Base-by-base conservation (phyloP, 352 stramenopile genomes). In the Thalassiosira sp. region DNA sequence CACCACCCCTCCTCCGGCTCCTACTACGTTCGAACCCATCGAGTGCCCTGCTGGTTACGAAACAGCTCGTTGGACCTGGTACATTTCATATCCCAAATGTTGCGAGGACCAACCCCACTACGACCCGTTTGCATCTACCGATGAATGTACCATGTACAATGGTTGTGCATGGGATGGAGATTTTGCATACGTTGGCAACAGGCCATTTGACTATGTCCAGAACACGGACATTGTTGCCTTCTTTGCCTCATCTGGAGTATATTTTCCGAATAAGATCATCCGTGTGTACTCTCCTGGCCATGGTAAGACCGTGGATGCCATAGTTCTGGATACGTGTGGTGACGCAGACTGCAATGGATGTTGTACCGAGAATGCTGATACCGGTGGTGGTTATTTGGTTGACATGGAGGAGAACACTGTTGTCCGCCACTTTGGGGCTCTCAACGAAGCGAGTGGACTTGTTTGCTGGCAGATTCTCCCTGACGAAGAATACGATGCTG, bases 161-260 rank as follows among this genome's bases (percentile, higher is more conserved):
- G 52, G 52, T 15, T 61, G 52, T 61, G 52, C 52, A 61, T 61
- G 52, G 52, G 52, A 61, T 46, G 52, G 52, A 61, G 52, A 61
- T n/a, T 61, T 61, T 61, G 52, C 52, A 46, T 61, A 61, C 52
- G 52, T 46, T 15, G 52, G 52, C 52, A 61, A 61, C 43, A 61
- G 52, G 43, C 52, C 52, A 61, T 61, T 61, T 43, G 52, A 61
- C 5, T 61, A 61, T 46, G 52, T 61, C 18, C 5, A 61, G 52
- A 61, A 61, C 6, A 61, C 52, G n/a, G 52, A 61, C 52, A 61
- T 61, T 43, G 52, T 61, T 43, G 52, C 52, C 52, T 61, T 61
- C 52, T 61, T 61, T 43, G 52, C 52, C 10, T 46, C 18, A 7
- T 28, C n/a, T 61, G 52, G 52, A 20, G 52, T 28, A 43, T 46